Evolutionary conservation across 345 rosid species (phyloP).

Genomic region (Salix exigua): DNA sequence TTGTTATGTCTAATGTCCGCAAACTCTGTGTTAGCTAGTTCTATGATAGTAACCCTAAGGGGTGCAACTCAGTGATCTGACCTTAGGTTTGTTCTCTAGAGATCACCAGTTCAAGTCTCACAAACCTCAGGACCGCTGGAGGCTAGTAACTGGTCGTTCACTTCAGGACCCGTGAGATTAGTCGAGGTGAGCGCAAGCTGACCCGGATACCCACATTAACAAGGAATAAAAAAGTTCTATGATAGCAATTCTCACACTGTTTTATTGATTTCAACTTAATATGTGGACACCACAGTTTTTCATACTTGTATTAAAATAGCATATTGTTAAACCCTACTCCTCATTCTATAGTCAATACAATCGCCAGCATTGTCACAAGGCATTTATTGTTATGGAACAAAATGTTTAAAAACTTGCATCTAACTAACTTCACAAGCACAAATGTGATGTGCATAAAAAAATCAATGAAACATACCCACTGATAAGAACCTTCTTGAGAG

Average conservation of each 20-base stretch:
- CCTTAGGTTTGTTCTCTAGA: too few species aligned
- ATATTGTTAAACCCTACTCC: neutral
- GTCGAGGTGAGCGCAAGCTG: too few species aligned
- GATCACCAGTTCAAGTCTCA: too few species aligned
- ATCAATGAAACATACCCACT: slow-evolving; percentile 68
- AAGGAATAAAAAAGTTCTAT: too few species aligned
- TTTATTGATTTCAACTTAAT: neutral
- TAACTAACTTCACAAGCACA: neutral
- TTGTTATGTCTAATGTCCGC: neutral
- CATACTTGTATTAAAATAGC: neutral
- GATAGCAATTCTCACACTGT: neutral
- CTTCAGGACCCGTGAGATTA: too few species aligned
- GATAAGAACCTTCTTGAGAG: slow-evolving; percentile 92
- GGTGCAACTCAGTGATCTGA: rapidly evolving
- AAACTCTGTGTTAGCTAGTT: neutral
- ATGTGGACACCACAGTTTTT: neutral
- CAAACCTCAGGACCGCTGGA: rapidly evolving
- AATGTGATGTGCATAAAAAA: neutral
- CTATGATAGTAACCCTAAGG: neutral
- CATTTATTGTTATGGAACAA: neutral
- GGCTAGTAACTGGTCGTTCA: too few species aligned
- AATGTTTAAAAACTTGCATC: neutral
- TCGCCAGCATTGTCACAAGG: neutral
- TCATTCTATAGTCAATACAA: neutral
- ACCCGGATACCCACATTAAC: too few species aligned